Evolutionary conservation across 345 rosid genomes (phyloP), one percentile per base, ranked within the genome.

Genomic region (Fremontodendron californicum): DNA sequence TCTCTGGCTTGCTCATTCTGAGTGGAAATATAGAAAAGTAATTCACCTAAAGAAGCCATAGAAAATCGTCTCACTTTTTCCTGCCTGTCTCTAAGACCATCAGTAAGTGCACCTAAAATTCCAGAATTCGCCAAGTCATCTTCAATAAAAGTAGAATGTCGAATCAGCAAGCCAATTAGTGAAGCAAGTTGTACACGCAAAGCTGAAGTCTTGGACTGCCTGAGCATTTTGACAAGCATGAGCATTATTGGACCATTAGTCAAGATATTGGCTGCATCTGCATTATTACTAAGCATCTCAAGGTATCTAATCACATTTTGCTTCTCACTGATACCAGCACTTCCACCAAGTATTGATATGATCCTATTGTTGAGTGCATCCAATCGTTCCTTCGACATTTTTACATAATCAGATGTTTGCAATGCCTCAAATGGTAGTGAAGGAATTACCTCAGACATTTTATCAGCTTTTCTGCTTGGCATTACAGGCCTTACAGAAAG

Each of bases 41-140:
- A 79, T 85, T 96, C 99, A 64, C 99, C 99, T 80, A 96, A 84
- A 84, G 99, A 97, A 54, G 97, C 99, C 99, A 96, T 92, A 21
- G 92, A 92, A 78, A 96, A 93, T 82, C 98, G 86, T 83, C 99
- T 88, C 58, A 93, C 94, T 82, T 93, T 96, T 81, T 96, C 99
- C 82, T 93, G 98, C 83, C 85, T 88, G 88, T 92, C 97, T 75
- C 97, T 88, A 9, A 96, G 95, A 83, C 96, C 96, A 85, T 89
- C 93, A 40, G 94, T 88, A 71, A 96, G 93, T 64, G 97, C 90
- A 76, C 90, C 94, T 66, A 96, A 72, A 80, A 96, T 92, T 75
- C 98, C 99, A 55, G 98, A 96, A 86, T 87, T 86, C 42, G 99
- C 92, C 81, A 93, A 85, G 65, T 96, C 98, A 76, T 90, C 98